phyloP scores from a whole-genome alignment of 1,139 yeast species.

The Eremothecium sinecaudum region DNA sequence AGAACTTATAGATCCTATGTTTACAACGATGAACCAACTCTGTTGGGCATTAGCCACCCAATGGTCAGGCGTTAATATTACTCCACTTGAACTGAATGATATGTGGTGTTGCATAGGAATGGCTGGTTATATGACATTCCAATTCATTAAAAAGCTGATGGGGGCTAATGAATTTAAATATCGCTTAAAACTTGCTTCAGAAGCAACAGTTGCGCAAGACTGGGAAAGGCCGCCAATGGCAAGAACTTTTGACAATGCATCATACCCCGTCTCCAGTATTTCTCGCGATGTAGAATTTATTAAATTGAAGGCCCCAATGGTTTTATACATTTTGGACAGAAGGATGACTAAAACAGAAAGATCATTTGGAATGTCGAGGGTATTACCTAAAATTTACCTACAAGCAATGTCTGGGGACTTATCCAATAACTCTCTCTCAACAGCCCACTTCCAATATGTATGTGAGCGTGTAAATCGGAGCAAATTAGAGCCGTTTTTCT shows the following conservation, averaged over 20 bases:
- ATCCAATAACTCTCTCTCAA: conserved; percentile 65
- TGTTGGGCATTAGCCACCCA: conserved; percentile 72
- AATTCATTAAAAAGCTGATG: conserved; percentile 59
- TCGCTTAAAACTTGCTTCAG: conserved; percentile 55
- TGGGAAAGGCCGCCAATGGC: conserved; percentile 78
- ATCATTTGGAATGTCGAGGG: conserved; percentile 85
- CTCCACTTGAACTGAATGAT: conserved; percentile 72
- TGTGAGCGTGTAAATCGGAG: conserved; percentile 92
- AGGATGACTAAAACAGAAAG: conserved; percentile 95
- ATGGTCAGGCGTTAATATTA: conserved; percentile 90
- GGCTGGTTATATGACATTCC: conserved; percentile 71
- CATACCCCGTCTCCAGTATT: conserved; percentile 42
- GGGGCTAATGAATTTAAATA: conserved; percentile 78
- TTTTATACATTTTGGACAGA: conserved; percentile 72
- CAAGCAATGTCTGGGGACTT: conserved; percentile 96
- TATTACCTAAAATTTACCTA: conserved; percentile 78
- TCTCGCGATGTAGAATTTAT: conserved; percentile 49
- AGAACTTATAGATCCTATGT: conserved; percentile 69
- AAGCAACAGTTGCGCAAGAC: conserved; percentile 61
- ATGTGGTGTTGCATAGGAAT: conserved; percentile 91
- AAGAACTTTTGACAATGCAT: conserved; percentile 53
- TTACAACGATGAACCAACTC: conserved; percentile 56
- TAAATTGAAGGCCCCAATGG: conserved; percentile 74
- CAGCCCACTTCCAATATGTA: conserved; percentile 78
- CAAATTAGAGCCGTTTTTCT: conserved; percentile 72